A percentile compares a stretch with the other conserved stretches of the same genome.
Evolutionary conservation across 805 yeast genomes (phyloP).

Genomic region (Maudiozyma bulderi): DNA sequence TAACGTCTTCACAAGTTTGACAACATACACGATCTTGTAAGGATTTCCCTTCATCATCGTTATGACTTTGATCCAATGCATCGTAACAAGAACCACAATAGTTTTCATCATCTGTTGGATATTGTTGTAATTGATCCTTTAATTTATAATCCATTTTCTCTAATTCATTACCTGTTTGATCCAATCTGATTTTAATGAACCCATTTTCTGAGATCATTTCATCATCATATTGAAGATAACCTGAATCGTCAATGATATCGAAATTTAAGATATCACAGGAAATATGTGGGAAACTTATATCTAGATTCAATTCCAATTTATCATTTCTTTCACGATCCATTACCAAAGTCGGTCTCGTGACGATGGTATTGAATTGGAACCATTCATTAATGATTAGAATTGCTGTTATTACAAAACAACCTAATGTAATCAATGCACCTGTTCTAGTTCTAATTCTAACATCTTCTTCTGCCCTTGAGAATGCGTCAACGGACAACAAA

Average conservation of each 20-base stretch:
- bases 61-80: constrained; percentile 49
- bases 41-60: constrained; percentile 26
- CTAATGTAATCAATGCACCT: constrained; percentile 81
- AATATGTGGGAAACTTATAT: constrained; percentile 69
- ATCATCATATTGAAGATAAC: constrained; percentile 70
- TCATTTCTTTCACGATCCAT: constrained; percentile 76
- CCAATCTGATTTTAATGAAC: constrained; percentile 57
- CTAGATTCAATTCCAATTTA: constrained; percentile 68
- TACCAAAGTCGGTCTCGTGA: constrained; percentile 70
- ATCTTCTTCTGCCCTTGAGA: constrained; percentile 89
- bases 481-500: constrained; percentile 67
- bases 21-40: constrained; percentile 53
- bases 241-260: constrained; percentile 83
- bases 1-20: constrained; percentile 74
- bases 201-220: constrained; percentile 31
- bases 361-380: constrained; percentile 56
- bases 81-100: constrained; percentile 93
- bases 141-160: constrained; percentile 40
- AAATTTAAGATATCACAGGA: constrained; percentile 78
- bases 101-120: constrained; percentile 67
- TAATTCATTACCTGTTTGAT: constrained; percentile 40
- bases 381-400: constrained; percentile 66
- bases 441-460: constrained; percentile 78
- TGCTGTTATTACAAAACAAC: constrained; percentile 52
- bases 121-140: constrained; percentile 52